Conservation (phyloP, 352 stramenopile species). For the Chrysophaeum taylorii region DNA sequence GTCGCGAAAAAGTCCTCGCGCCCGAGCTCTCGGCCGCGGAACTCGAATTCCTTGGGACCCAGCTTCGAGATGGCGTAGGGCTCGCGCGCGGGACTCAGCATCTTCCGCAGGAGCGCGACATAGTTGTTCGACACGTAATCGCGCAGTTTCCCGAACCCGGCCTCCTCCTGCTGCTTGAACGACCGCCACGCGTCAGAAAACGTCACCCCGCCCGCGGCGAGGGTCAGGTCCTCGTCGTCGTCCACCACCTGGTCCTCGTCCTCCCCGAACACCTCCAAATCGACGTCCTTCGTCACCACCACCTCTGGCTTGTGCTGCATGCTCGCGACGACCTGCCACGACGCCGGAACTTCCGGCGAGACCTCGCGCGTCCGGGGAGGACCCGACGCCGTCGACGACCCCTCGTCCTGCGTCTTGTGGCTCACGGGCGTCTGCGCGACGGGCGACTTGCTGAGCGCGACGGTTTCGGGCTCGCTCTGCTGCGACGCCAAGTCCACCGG, state of each 20-base stretch:
- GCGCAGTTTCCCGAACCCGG: neutral
- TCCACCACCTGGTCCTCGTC: neutral
- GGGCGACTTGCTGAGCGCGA: no score
- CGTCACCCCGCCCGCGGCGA: neutral
- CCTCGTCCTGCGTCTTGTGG: no score
- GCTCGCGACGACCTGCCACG: no score
- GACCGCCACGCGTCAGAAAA: neutral
- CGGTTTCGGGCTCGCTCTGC: no score
- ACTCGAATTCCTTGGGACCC: neutral
- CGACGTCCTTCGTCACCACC: neutral
- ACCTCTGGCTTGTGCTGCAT: no score
- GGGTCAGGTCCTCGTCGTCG: neutral
- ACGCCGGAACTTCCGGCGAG: no score
- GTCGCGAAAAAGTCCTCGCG: neutral
- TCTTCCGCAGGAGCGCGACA: neutral
- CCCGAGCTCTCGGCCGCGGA: neutral
- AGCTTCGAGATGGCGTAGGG: neutral
- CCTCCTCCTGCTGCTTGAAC: neutral
- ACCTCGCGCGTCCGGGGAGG: no score
- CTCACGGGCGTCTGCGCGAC: no score
- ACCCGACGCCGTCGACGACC: no score
- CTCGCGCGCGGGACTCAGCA: neutral
- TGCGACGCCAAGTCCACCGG: no score
- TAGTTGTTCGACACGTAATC: neutral
- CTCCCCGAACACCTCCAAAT: neutral